Conservation (phyloP, 345 rosid species). For the Isatis tinctoria region DNA sequence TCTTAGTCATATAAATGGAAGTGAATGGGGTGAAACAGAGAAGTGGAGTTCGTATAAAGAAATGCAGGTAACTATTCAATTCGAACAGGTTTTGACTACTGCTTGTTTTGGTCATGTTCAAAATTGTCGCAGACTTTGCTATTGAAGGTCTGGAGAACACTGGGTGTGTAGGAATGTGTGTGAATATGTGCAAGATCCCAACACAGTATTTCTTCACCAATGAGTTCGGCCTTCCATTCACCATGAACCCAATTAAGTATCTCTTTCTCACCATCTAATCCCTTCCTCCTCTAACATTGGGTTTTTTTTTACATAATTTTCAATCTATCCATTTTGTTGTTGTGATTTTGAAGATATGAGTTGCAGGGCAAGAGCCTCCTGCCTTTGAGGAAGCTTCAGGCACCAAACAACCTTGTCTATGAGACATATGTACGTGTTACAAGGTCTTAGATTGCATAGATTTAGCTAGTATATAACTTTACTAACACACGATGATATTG, state of each 20-base stretch:
- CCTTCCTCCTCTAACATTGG: background rate
- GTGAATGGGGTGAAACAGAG: conserved; percentile 81
- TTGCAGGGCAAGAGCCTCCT: conserved; percentile 88
- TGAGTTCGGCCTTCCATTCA: conserved; percentile 92
- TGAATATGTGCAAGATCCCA: conserved; percentile 91
- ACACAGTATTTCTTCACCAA: conserved; percentile 98
- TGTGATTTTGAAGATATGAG: conserved; percentile 95
- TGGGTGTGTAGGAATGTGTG: conserved; percentile 97
- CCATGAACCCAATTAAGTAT: conserved; percentile 77
- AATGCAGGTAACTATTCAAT: conserved; percentile 28
- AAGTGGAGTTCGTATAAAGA: conserved; percentile 67
- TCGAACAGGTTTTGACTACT: background rate
- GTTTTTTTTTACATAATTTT: conserved; percentile 11
- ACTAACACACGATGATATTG: background rate
- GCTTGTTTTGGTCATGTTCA: background rate
- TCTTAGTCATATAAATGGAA: conserved; percentile 88
- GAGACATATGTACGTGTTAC: conserved; percentile 29
- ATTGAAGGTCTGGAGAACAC: conserved; percentile 82
- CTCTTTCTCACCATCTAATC: background rate
- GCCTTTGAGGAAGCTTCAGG: conserved; percentile 71
- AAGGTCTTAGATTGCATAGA: background rate
- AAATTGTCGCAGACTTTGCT: background rate
- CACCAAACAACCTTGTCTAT: conserved; percentile 3
- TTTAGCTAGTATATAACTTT: background rate
- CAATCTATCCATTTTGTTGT: conserved; percentile 18